Conservation (phyloP, 352 stramenopile genomes). For the Albugo candida region DNA sequence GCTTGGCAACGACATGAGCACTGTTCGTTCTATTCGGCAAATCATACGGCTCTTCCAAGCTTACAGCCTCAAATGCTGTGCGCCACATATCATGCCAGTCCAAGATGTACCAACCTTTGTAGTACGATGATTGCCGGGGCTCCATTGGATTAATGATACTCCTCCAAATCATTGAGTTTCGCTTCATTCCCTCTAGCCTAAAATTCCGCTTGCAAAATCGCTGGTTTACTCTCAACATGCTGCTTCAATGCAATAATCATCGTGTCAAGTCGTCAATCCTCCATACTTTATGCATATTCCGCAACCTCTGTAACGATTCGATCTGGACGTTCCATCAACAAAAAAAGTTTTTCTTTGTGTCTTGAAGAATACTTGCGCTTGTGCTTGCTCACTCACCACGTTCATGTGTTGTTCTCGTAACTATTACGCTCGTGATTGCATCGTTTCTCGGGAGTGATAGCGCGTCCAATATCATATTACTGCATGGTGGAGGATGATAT, state of each 20-base stretch:
- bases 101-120: slow-evolving; percentile 49
- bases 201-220: slow-evolving; percentile 64
- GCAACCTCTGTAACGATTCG: slow-evolving; percentile 65
- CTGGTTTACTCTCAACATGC: slow-evolving; percentile 70
- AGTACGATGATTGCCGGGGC: slow-evolving; percentile 48
- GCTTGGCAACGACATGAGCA: slow-evolving; percentile 21
- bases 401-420: slow-evolving; percentile 34
- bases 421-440: no score
- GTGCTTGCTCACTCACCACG: slow-evolving; percentile 43
- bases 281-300: slow-evolving; percentile 55
- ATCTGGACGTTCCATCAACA: slow-evolving; percentile 49
- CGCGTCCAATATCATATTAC: no score
- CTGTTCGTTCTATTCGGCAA: slow-evolving; percentile 18
- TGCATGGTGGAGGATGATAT: no score
- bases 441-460: no score
- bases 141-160: slow-evolving; percentile 70
- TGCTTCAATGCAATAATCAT: slow-evolving; percentile 69
- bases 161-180: slow-evolving; percentile 63
- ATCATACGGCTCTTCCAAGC: slow-evolving; percentile 22
- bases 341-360: slow-evolving; percentile 27
- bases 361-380: slow-evolving; percentile 32
- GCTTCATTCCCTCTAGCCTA: slow-evolving; percentile 53
- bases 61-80: slow-evolving; percentile 15
- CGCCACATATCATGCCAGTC: slow-evolving; percentile 67
- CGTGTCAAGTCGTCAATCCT: slow-evolving; percentile 69